Evolutionary conservation across 2,329 filamentous ascomycete species (phyloP), one percentile per base, ranked within the genome.

Genomic region (Curvularia hawaiiensis): DNA sequence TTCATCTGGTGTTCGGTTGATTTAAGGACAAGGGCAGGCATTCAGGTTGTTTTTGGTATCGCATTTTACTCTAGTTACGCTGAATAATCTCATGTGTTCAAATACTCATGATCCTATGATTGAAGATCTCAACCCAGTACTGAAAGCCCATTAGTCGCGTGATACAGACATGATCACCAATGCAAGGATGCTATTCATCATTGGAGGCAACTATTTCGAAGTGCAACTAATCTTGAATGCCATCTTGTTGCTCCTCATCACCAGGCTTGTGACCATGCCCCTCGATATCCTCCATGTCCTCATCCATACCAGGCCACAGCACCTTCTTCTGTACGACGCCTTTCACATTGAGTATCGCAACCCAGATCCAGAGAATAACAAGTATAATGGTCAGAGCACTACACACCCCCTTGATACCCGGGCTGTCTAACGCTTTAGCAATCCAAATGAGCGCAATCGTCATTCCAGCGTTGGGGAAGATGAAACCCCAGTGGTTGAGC

Each of bases 391-490:
- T 84, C 78, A 87, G 80, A 12, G 79, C 84, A 8, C 80, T 82
- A 10, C 80, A 80, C 24, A 87, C 76, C 54, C 56, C 81, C 83
- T 65, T 81, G 69, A 88, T 75, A 0, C 78, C 82, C 0, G 75
- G 56, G 60, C 84, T 87, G 0, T 79, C 70, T 12, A 87, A 75
- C 0, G 75, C 79, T n/a, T 79, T 78, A 2, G 83, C 85, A 46
- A 88, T 77, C 9, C 83, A 77, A 33, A 59, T 88, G 82, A 44
- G 81, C 78, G 4, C 84, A 80, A 56, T 78, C 1, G 83, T 84
- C 54, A 88, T 83, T 0, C 86, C 87, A 1, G 83, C 85, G 59
- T 88, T 26, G 78, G 84, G 86, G 65, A 89, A 88, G 22, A 89
- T 82, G 70, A 87, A 86, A 9, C 84, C 84, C 85, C 85, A 89